These are phyloP conservation scores for Senna siamea DNA, from an alignment of 306 rosid species.

Conservation along the genomic window DNA sequence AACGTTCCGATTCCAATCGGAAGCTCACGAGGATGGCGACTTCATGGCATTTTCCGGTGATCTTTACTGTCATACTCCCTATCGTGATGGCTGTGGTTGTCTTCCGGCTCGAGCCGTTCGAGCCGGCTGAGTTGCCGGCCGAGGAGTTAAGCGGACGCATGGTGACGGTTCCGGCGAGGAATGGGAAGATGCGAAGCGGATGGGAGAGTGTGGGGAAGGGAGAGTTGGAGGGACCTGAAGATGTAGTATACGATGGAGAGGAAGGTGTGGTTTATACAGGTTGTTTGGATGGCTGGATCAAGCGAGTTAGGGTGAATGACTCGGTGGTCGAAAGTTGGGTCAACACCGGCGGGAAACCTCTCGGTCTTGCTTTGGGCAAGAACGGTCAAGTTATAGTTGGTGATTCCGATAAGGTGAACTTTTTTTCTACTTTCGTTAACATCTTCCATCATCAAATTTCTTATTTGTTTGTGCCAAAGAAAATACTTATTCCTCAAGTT, in stretches of 20 bases:
- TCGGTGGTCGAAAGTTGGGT: conserved; percentile 61
- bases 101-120: conserved; percentile 52
- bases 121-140: conserved; percentile 52
- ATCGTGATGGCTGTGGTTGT: conserved; percentile 32
- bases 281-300: conserved; percentile 76
- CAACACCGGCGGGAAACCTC: conserved; percentile 75
- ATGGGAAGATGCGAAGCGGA: conserved; percentile 41
- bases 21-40: neutral
- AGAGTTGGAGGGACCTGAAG: conserved; percentile 52
- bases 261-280: conserved; percentile 66
- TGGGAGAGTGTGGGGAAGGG: conserved; percentile 49
- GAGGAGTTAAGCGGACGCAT: conserved; percentile 32
- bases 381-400: conserved; percentile 53
- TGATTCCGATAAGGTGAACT: conserved; percentile 55
- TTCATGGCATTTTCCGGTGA: conserved; percentile 2
- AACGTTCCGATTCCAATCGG: neutral
- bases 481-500: too few species aligned
- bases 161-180: conserved; percentile 33
- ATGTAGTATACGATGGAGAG: conserved; percentile 51
- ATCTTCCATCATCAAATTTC: too few species aligned
- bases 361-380: conserved; percentile 53
- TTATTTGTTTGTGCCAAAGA: too few species aligned
- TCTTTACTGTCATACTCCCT: conserved; percentile 17
- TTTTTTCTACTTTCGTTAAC: too few species aligned
- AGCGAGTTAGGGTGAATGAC: conserved; percentile 58